phyloP scores from a whole-genome alignment of 345 rosid species.

The Bruguiera parviflora region DNA sequence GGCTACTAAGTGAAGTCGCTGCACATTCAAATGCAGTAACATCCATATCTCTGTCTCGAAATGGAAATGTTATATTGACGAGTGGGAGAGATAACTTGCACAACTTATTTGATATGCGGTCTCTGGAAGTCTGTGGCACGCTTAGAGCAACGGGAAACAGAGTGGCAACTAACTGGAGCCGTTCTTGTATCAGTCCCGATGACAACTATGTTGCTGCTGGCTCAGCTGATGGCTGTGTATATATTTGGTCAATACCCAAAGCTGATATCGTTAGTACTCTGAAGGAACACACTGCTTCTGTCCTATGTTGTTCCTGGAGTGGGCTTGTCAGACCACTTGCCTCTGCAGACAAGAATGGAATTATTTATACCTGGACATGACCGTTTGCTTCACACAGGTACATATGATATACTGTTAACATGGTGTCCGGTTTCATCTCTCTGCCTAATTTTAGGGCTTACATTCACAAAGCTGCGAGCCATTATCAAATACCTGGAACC shows the following conservation, averaged over 20 bases:
- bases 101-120: conserved; percentile 75
- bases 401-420: background rate
- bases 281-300: conserved; percentile 77
- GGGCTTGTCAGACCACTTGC: conserved; percentile 88
- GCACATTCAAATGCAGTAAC: conserved; percentile 86
- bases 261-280: conserved; percentile 65
- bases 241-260: conserved; percentile 76
- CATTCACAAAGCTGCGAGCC: background rate
- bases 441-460: background rate
- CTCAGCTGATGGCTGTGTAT: conserved; percentile 76
- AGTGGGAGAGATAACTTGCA: conserved; percentile 95
- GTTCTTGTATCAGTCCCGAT: conserved; percentile 90
- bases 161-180: conserved; percentile 91
- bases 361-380: conserved; percentile 79
- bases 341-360: conserved; percentile 80
- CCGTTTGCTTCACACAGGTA: background rate
- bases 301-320: conserved; percentile 91
- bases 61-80: conserved; percentile 65
- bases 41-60: conserved; percentile 64
- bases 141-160: conserved; percentile 76
- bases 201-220: conserved; percentile 88
- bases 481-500: background rate
- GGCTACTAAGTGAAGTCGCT: conserved; percentile 76
- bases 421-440: background rate
- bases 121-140: conserved; percentile 80